Percentiles rank a stretch among this genome's conserved stretches.
Conservation (phyloP, 352 stramenopile genomes). For the Globisporangium sylvaticum region DNA sequence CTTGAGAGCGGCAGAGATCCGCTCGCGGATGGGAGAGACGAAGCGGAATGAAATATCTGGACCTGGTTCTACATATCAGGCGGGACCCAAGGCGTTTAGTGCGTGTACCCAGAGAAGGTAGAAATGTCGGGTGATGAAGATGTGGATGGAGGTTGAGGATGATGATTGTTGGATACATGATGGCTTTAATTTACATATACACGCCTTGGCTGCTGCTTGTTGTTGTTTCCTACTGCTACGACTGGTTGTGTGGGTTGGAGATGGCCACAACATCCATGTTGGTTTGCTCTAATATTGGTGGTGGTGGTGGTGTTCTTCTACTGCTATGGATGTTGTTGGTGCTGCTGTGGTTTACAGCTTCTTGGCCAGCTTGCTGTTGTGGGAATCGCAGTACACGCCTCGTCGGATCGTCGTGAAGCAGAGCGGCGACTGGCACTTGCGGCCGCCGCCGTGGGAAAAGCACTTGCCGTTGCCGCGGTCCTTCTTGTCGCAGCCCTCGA, state of each 20-base stretch:
- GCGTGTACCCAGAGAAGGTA: background rate
- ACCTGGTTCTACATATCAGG: background rate
- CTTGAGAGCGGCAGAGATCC: background rate
- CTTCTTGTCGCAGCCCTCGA: constrained; percentile 75
- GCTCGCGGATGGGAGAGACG: background rate
- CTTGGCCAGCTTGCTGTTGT: constrained; percentile 31
- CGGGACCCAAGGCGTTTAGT: background rate
- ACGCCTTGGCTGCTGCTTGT: background rate
- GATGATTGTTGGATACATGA: background rate
- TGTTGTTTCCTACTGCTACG: background rate
- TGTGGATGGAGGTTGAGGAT: background rate
- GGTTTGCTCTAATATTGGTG: background rate
- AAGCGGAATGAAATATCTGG: background rate
- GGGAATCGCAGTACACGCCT: constrained; percentile 54
- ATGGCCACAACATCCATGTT: background rate
- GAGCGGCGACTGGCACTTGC: constrained; percentile 58
- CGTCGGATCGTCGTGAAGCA: constrained; percentile 69
- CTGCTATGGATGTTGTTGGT: constrained; percentile 7
- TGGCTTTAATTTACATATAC: background rate
- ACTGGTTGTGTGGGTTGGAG: background rate
- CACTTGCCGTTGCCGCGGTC: constrained; percentile 84
- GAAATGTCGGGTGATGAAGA: background rate
- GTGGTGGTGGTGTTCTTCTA: constrained; percentile 3
- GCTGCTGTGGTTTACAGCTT: background rate
- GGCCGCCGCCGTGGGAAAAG: constrained; percentile 71